phyloP scores from a whole-genome alignment of 176 grass and related monocot genomes.

The Hsuehochloa calcarea region DNA sequence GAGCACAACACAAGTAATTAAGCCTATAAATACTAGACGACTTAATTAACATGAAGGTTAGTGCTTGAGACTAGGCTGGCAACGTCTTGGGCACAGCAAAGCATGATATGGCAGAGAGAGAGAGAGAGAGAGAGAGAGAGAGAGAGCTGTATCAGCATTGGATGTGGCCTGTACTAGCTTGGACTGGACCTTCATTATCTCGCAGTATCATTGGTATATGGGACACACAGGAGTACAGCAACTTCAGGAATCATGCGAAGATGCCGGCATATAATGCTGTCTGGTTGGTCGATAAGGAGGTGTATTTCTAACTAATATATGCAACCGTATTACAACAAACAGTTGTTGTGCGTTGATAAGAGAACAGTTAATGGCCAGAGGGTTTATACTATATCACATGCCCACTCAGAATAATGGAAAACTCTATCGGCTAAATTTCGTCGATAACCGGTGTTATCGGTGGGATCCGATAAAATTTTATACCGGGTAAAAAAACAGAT shows the following conservation, averaged over 20 bases:
- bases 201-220: background rate
- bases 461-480: too few relatives aligned
- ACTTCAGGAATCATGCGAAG: background rate
- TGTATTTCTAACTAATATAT: background rate
- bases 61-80: too few relatives aligned
- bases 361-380: too few relatives aligned
- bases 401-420: too few relatives aligned
- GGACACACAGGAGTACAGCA: background rate
- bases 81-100: background rate
- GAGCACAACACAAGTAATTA: background rate
- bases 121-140: background rate
- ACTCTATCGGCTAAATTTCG: too few relatives aligned
- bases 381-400: too few relatives aligned
- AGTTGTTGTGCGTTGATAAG: too few relatives aligned
- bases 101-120: background rate
- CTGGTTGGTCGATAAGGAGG: background rate
- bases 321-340: too few relatives aligned
- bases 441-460: too few relatives aligned
- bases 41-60: too few relatives aligned
- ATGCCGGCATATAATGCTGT: background rate
- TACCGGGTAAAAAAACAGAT: too few relatives aligned
- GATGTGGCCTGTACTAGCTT: background rate
- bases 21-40: background rate
- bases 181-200: background rate
- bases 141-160: background rate